Evolutionary conservation across 257 asterid genomes (phyloP).

Genomic region (Solanum chilense): DNA sequence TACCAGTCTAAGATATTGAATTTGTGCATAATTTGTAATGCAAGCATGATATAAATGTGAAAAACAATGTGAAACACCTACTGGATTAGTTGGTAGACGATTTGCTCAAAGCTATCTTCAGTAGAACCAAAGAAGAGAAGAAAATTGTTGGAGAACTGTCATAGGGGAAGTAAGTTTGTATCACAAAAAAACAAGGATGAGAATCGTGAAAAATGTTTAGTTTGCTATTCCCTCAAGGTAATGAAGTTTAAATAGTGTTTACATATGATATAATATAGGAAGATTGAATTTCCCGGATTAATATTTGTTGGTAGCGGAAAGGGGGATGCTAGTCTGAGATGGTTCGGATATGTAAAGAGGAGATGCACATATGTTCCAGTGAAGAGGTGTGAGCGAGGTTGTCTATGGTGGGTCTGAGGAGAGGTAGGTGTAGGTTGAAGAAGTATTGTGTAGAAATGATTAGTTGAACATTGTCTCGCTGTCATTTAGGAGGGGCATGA

Average conservation of each 20-base stretch:
- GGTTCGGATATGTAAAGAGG: not conserved
- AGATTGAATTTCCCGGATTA: not conserved
- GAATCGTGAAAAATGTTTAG: not conserved
- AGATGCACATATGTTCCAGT: not conserved
- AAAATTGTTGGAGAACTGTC: not conserved
- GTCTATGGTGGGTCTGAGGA: not conserved
- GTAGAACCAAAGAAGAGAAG: not conserved
- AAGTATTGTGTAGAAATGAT: not conserved
- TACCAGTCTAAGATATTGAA: not conserved
- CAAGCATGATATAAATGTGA: not conserved
- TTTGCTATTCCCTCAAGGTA: not conserved
- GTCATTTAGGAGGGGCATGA: not conserved
- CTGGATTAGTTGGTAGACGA: not conserved
- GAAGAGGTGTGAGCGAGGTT: not conserved
- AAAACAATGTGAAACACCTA: not conserved
- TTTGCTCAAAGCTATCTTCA: not conserved
- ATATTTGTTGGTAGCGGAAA: not conserved
- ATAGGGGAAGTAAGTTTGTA: not conserved
- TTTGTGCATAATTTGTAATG: not conserved
- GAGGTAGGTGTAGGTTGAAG: not conserved
- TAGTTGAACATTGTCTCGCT: not conserved
- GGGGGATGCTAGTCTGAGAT: not conserved
- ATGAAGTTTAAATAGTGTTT: not conserved
- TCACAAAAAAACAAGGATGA: not conserved
- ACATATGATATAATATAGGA: not conserved